These are phyloP conservation scores for Suillus fuscotomentosus DNA, from an alignment of 768 basidiomycete species.

Conservation along the genomic window DNA sequence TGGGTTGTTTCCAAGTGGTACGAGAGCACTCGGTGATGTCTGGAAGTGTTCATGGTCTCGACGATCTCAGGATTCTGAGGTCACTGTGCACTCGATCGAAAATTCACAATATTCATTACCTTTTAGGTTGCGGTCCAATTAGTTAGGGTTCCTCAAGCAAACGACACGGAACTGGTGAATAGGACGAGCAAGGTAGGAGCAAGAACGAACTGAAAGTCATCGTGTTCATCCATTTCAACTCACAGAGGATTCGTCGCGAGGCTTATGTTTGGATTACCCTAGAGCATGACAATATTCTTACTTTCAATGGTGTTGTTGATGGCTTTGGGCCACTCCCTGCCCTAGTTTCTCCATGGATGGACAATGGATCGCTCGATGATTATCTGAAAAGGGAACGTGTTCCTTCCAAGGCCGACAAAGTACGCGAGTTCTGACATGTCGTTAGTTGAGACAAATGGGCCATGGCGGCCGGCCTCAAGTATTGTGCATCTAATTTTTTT, in stretches of 20 bases:
- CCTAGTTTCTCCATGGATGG: constrained; percentile 25
- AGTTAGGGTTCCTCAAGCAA: not conserved
- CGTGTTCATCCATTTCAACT: not conserved
- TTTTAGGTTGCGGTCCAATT: constrained; percentile 8
- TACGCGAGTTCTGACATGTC: constrained; percentile 5
- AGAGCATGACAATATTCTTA: constrained; percentile 17
- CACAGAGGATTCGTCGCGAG: not conserved
- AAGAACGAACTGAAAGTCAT: not conserved
- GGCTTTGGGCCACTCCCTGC: constrained; percentile 21
- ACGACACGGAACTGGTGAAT: not conserved
- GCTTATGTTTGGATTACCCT: not conserved
- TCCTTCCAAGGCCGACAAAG: constrained; percentile 8
- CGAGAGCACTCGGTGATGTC: no score
- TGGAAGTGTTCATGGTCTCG: constrained; percentile 4
- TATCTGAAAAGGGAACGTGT: constrained; percentile 20
- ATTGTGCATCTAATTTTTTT: not conserved
- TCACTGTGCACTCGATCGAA: not conserved
- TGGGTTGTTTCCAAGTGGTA: no score
- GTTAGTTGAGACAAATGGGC: constrained; percentile 3
- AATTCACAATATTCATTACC: not conserved
- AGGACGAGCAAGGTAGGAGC: not conserved
- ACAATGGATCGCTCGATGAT: constrained; percentile 27
- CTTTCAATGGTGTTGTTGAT: constrained; percentile 13
- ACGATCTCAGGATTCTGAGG: not conserved
- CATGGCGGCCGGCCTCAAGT: not conserved